These are phyloP conservation scores for Gossypium longicalyx DNA, from an alignment of 345 rosid species.

Conservation along the genomic window DNA sequence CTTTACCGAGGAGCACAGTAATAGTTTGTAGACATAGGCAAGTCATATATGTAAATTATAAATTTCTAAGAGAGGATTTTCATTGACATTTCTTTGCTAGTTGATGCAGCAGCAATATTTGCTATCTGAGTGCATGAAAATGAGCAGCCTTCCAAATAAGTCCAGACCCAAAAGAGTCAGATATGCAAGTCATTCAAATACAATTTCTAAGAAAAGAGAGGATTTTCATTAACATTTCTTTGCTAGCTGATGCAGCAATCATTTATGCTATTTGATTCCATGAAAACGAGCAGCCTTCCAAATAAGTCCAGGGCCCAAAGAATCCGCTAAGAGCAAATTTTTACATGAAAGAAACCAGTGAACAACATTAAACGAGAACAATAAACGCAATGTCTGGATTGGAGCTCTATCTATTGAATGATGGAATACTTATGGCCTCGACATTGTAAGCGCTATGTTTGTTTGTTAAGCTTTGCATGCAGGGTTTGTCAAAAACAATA, in stretches of 20 bases:
- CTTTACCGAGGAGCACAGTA: no score
- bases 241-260: neutral
- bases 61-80: neutral
- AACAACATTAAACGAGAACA: neutral
- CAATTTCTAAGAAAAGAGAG: neutral
- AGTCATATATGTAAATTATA: neutral
- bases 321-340: neutral
- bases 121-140: neutral
- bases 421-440: neutral
- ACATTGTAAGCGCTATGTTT: neutral
- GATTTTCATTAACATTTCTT: neutral
- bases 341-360: neutral
- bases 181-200: neutral
- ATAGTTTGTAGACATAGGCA: no score
- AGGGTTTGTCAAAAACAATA: neutral
- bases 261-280: neutral
- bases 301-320: neutral
- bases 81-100: neutral
- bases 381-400: neutral
- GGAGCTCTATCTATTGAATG: neutral
- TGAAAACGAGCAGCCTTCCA: neutral
- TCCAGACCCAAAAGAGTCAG: neutral
- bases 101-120: neutral
- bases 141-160: neutral
- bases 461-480: neutral